Evolutionary conservation across 768 basidiomycete genomes (phyloP).

Genomic region (Termitomyces sp.): DNA sequence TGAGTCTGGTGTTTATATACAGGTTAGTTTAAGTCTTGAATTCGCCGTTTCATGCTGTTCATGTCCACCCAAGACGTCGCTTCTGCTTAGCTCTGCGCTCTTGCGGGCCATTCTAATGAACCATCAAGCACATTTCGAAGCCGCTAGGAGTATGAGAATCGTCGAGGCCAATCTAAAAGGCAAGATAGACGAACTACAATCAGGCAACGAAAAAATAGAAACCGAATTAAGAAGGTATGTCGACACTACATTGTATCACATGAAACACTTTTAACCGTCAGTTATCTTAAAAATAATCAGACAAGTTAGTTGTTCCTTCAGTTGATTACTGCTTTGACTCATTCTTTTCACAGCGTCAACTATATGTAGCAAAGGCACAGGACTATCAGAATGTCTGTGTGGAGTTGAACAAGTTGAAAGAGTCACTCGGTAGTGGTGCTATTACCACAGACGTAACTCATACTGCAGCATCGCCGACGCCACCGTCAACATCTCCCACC

Average conservation of each 20-base stretch:
- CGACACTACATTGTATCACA: constrained; percentile 9
- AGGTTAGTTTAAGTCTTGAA: constrained; percentile 41
- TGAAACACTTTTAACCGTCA: constrained; percentile 15
- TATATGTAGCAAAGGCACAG: constrained; percentile 63
- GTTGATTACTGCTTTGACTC: constrained; percentile 5
- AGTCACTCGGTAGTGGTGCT: constrained; percentile 27
- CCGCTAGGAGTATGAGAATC: constrained; percentile 59
- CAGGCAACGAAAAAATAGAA: constrained; percentile 54
- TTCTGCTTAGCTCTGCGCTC: constrained; percentile 72
- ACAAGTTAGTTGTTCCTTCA: constrained; percentile 47
- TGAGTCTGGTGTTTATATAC: constrained; percentile 53
- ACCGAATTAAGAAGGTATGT: constrained; percentile 69
- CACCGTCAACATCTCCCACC: constrained; percentile 34
- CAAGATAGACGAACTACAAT: constrained; percentile 63
- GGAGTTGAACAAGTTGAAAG: constrained; percentile 57
- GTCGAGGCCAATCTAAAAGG: constrained; percentile 57
- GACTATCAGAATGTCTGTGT: constrained; percentile 64
- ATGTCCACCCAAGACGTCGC: constrained; percentile 35
- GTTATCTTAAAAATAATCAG: constrained; percentile 28
- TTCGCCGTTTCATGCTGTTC: neutral
- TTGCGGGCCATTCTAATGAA: constrained; percentile 82
- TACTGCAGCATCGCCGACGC: constrained; percentile 26
- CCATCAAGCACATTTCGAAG: constrained; percentile 75
- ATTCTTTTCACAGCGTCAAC: constrained; percentile 39
- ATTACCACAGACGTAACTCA: constrained; percentile 28